Evolutionary conservation across 805 yeast genomes (phyloP).

Genomic region (Saccharomycopsis olivae): DNA sequence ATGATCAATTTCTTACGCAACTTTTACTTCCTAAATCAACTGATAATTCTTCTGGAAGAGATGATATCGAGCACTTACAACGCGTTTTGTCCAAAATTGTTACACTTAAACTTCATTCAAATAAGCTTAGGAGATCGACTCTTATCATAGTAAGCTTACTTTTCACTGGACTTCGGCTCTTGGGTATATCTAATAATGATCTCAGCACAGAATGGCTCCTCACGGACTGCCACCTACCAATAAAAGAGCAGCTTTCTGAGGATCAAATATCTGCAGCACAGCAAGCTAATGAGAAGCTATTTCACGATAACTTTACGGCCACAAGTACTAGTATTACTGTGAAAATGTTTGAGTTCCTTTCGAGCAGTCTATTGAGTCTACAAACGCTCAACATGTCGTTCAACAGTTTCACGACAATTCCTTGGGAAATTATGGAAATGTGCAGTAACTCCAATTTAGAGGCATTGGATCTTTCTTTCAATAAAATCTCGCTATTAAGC

Average conservation of each 20-base stretch:
- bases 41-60: too few relatives aligned
- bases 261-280: too few relatives aligned
- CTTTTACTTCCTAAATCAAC: not conserved
- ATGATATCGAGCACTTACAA: too few relatives aligned
- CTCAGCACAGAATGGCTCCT: slow-evolving; percentile 7
- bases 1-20: not conserved
- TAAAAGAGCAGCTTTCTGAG: too few relatives aligned
- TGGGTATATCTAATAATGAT: slow-evolving; percentile 13
- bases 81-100: too few relatives aligned
- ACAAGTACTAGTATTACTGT: too few relatives aligned
- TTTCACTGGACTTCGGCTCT: slow-evolving; percentile 1
- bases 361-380: too few relatives aligned
- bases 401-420: slow-evolving; percentile 30
- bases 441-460: slow-evolving; percentile 19
- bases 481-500: slow-evolving; percentile 23
- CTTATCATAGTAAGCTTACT: not conserved
- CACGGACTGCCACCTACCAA: too few relatives aligned
- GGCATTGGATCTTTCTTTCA: slow-evolving; percentile 29
- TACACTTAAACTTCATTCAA: too few relatives aligned
- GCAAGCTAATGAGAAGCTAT: too few relatives aligned
- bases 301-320: too few relatives aligned
- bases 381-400: slow-evolving; percentile 30
- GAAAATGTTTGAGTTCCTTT: too few relatives aligned
- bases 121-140: slow-evolving; percentile 4
- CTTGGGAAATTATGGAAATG: slow-evolving; percentile 17